phyloP scores from a whole-genome alignment of 2,329 filamentous ascomycete species.

The Colletotrichum tofieldiae region DNA sequence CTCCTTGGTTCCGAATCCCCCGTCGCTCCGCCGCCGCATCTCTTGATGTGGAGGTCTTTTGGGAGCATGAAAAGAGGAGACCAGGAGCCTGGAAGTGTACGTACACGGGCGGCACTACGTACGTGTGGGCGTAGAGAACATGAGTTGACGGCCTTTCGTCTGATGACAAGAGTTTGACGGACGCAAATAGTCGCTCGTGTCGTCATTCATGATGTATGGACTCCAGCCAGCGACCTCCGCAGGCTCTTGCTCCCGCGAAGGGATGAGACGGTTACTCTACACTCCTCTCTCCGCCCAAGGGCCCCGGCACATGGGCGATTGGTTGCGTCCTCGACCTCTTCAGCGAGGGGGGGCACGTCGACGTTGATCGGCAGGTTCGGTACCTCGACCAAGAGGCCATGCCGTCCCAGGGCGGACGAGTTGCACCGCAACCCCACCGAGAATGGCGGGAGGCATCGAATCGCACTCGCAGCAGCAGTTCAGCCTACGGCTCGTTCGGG shows the following conservation, averaged over 20 bases:
- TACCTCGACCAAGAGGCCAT: not conserved
- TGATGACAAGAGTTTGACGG: not conserved
- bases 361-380: constrained; percentile 15
- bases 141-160: not conserved
- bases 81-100: not conserved
- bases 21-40: constrained; percentile 1
- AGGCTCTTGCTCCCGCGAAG: not conserved
- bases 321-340: not conserved
- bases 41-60: not conserved
- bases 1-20: constrained; percentile 37
- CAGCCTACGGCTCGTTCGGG: constrained; percentile 66
- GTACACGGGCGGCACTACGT: not conserved
- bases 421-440: constrained; percentile 31
- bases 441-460: constrained; percentile 24
- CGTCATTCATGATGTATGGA: not conserved
- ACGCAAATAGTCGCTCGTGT: not conserved
- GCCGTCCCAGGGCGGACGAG: constrained; percentile 3
- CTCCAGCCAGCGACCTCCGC: not conserved
- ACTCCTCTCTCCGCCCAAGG: too few relatives aligned
- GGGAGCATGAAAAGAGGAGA: not conserved
- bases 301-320: not conserved
- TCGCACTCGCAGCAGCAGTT: constrained; percentile 48
- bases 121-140: not conserved
- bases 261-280: not conserved
- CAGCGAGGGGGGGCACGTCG: not conserved